phyloP scores from a whole-genome alignment of 148 eudicot genomes.

The Selenicereus undatus region DNA sequence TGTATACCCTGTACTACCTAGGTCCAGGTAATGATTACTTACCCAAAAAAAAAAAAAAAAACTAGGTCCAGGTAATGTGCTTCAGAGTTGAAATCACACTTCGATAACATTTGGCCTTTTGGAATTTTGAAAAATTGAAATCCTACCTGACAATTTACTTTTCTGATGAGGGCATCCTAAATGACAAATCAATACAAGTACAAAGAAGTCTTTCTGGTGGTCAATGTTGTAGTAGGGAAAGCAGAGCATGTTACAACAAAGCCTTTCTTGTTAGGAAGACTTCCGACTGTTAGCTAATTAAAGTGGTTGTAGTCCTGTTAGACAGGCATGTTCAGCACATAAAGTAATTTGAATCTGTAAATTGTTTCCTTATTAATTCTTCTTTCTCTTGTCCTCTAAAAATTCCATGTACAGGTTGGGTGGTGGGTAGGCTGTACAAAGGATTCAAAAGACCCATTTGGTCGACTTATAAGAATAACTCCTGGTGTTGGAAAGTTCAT shows the following conservation, averaged over 20 bases:
- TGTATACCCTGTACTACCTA: background rate
- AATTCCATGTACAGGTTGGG: constrained; percentile 56
- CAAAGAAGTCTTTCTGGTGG: no score
- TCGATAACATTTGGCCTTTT: background rate
- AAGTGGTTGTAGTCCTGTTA: no score
- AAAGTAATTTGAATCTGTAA: no score
- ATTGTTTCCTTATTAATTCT: background rate
- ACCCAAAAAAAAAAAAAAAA: no score
- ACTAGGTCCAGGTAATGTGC: background rate
- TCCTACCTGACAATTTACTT: no score
- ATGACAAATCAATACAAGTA: no score
- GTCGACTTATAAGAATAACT: constrained; percentile 71
- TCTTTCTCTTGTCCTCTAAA: background rate
- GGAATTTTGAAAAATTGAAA: background rate
- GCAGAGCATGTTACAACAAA: no score
- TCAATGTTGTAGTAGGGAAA: no score
- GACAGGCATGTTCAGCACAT: no score
- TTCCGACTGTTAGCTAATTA: no score
- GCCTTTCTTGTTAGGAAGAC: no score
- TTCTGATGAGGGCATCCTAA: no score
- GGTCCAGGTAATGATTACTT: background rate
- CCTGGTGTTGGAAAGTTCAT: constrained; percentile 94
- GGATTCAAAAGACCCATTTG: constrained; percentile 89
- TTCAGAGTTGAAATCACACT: background rate
- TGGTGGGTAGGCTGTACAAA: constrained; percentile 97